Percentiles rank a stretch among this genome's conserved stretches.
Conservation (phyloP, 768 basidiomycete genomes). For the Phlegmacium glaucopus region DNA sequence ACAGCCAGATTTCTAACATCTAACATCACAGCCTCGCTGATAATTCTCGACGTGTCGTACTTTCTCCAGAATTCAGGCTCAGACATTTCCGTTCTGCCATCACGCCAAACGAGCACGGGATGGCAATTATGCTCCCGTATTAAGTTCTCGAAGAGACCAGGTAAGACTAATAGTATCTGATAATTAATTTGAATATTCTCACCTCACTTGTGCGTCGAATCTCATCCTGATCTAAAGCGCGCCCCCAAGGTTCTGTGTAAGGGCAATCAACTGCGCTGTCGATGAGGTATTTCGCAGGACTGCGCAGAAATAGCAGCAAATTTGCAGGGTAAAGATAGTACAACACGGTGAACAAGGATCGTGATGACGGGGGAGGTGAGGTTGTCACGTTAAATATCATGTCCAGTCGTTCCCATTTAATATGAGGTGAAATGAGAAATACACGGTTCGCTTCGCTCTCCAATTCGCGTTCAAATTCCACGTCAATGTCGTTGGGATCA, state of each 20-base stretch:
- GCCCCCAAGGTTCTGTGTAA: slow-evolving; percentile 69
- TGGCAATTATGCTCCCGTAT: slow-evolving; percentile 73
- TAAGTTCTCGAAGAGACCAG: slow-evolving; percentile 44
- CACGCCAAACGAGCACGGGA: slow-evolving; percentile 65
- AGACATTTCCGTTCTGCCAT: slow-evolving; percentile 59
- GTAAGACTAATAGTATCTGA: neutral
- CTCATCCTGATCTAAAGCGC: slow-evolving; percentile 62
- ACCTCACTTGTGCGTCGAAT: slow-evolving; percentile 76
- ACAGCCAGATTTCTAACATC: slow-evolving; percentile 55
- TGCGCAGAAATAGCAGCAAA: slow-evolving; percentile 72
- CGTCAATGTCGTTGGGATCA: slow-evolving; percentile 27
- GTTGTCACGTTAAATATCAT: slow-evolving; percentile 50
- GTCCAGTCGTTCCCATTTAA: slow-evolving; percentile 70
- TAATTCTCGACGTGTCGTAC: slow-evolving; percentile 58
- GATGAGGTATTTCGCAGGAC: slow-evolving; percentile 61
- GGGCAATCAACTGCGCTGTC: slow-evolving; percentile 50
- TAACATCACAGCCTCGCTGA: slow-evolving; percentile 67
- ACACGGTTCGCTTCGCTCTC: slow-evolving; percentile 33
- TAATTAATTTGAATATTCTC: slow-evolving; percentile 10
- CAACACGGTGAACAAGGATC: slow-evolving; percentile 70
- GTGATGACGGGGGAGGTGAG: slow-evolving; percentile 56
- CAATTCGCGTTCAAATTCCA: slow-evolving; percentile 37
- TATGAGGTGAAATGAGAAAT: slow-evolving; percentile 46
- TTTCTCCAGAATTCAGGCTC: slow-evolving; percentile 66
- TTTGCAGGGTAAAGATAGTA: slow-evolving; percentile 94